Conservation (phyloP, 2,329 filamentous ascomycete genomes). For the Stenocarpella maydis region DNA sequence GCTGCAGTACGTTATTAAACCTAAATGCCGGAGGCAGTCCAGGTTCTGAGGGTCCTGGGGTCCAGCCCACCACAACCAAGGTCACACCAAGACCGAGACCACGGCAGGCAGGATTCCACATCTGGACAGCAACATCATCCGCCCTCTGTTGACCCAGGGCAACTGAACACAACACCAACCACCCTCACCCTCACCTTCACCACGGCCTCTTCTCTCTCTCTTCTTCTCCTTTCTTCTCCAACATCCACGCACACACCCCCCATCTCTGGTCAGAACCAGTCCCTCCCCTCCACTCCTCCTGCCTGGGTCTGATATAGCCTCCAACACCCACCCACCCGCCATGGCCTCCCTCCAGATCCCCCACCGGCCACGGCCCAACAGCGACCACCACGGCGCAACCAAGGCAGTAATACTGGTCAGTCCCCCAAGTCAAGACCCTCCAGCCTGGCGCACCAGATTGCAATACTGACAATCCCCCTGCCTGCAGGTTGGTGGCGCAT, state of each 20-base stretch:
- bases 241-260: too few relatives aligned
- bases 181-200: background rate
- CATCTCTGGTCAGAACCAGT: background rate
- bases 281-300: too few relatives aligned
- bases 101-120: slow-evolving; percentile 7
- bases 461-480: slow-evolving; percentile 36
- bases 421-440: slow-evolving; percentile 25
- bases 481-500: slow-evolving; percentile 87
- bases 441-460: background rate
- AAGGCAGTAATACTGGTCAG: slow-evolving; percentile 94
- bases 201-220: too few relatives aligned
- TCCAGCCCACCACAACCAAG: background rate
- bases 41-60: background rate
- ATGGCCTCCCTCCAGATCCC: slow-evolving; percentile 70
- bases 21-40: too few relatives aligned
- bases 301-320: background rate
- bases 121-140: slow-evolving; percentile 13
- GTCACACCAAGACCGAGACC: background rate
- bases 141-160: too few relatives aligned
- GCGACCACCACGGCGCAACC: slow-evolving; percentile 66
- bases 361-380: slow-evolving; percentile 57
- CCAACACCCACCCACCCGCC: slow-evolving; percentile 33
- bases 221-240: background rate
- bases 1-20: too few relatives aligned
- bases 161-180: background rate